Evolutionary conservation across 2,329 filamentous ascomycete genomes (phyloP).

Genomic region (Mycosphaerella arachidis): DNA sequence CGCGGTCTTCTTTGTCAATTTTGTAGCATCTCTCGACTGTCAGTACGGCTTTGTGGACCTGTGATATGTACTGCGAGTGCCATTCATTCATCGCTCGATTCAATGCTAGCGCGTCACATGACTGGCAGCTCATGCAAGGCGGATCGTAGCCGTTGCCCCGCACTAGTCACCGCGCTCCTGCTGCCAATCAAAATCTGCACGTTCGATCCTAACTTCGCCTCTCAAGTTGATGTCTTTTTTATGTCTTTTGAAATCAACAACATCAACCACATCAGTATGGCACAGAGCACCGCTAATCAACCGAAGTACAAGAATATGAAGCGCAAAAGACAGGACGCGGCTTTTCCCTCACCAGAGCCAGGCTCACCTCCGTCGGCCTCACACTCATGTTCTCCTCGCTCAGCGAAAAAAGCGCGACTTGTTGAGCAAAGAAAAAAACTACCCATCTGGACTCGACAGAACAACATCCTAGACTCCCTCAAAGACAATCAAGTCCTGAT

Average conservation of each 20-base stretch:
- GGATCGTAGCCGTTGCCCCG: not conserved
- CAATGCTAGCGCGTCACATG: not conserved
- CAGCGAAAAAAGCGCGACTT: constrained; percentile 24
- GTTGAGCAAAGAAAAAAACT: constrained; percentile 56
- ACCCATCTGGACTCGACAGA: constrained; percentile 73
- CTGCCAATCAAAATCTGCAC: not conserved
- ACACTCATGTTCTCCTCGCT: not conserved
- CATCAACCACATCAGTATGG: not conserved
- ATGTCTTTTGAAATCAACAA: not conserved
- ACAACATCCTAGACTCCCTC: constrained; percentile 64
- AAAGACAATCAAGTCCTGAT: constrained; percentile 66
- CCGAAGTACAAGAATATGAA: constrained; percentile 1
- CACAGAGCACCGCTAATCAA: not conserved
- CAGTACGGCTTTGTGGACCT: too few relatives aligned
- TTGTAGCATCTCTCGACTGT: too few relatives aligned
- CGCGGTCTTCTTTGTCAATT: too few relatives aligned
- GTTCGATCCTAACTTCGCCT: not conserved
- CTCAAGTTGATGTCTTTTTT: not conserved
- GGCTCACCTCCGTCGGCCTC: not conserved
- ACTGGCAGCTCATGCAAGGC: not conserved
- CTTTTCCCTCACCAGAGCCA: not conserved
- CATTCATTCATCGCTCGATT: not conserved
- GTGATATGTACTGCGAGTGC: not conserved
- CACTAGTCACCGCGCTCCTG: not conserved
- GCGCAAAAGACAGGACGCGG: not conserved